These are phyloP conservation scores for Ophiostoma quercus DNA, from an alignment of 2,329 filamentous ascomycete genomes.

Conservation along the genomic window DNA sequence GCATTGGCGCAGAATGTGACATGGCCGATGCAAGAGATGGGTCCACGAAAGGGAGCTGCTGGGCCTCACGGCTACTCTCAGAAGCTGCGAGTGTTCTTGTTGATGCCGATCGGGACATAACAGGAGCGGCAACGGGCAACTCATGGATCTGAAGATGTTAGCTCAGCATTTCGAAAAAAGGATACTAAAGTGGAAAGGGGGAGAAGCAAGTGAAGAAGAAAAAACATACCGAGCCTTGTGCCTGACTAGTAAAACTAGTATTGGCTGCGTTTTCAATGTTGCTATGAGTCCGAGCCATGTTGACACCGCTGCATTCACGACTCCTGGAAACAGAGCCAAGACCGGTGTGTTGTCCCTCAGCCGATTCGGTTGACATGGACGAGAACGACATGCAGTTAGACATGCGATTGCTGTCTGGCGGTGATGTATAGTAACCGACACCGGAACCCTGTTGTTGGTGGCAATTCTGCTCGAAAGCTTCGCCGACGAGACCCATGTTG, in stretches of 20 bases:
- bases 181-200: too few species aligned
- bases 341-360: not conserved
- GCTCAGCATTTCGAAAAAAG: not conserved
- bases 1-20: constrained; percentile 1
- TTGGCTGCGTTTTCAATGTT: not conserved
- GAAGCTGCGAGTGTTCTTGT: not conserved
- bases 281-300: not conserved
- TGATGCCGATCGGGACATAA: not conserved
- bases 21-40: not conserved
- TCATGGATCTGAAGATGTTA: not conserved
- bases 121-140: not conserved
- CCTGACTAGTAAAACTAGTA: not conserved
- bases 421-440: not conserved
- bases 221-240: not conserved
- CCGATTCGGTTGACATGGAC: not conserved
- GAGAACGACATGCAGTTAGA: not conserved
- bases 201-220: not conserved
- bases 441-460: not conserved
- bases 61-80: not conserved
- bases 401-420: not conserved
- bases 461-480: not conserved
- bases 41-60: not conserved
- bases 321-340: not conserved
- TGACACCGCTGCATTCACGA: not conserved
- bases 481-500: not conserved